These are phyloP conservation scores for Metroxylon sagu DNA, from an alignment of 176 grass and related monocot species.

Conservation along the genomic window DNA sequence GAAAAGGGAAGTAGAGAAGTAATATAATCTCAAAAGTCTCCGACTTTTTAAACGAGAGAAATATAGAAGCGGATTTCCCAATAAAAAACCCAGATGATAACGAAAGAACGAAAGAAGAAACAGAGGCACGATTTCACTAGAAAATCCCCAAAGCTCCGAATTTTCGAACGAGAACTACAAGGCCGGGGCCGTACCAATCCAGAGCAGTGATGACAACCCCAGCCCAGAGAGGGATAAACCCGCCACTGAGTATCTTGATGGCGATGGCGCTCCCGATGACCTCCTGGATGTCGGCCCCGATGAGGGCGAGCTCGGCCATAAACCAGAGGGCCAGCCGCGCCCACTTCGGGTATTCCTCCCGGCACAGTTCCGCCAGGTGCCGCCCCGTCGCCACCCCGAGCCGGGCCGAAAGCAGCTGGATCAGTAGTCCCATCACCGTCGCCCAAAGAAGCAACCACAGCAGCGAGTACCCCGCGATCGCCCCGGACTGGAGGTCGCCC, in stretches of 20 bases:
- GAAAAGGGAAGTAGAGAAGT: too few species aligned
- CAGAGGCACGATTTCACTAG: too few species aligned
- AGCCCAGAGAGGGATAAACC: slow-evolving; percentile 70
- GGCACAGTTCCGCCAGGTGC: slow-evolving; percentile 80
- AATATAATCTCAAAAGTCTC: too few species aligned
- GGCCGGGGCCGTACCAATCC: slow-evolving; percentile 42
- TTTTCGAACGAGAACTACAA: neutral
- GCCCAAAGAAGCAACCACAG: slow-evolving; percentile 87
- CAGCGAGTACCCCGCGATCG: slow-evolving; percentile 68
- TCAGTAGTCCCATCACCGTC: slow-evolving; percentile 66
- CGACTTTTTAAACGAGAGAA: too few species aligned
- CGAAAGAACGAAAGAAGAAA: too few species aligned
- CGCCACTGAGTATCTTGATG: slow-evolving; percentile 73
- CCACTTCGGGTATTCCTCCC: slow-evolving; percentile 75
- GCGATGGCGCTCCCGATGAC: slow-evolving; percentile 93
- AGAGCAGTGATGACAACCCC: slow-evolving; percentile 77
- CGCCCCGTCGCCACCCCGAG: slow-evolving; percentile 74
- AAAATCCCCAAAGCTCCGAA: too few species aligned
- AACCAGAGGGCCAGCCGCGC: slow-evolving; percentile 58
- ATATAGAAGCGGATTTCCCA: too few species aligned
- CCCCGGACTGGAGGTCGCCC: slow-evolving; percentile 85
- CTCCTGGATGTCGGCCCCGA: slow-evolving; percentile 88
- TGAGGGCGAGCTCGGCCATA: slow-evolving; percentile 82
- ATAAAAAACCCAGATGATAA: too few species aligned
- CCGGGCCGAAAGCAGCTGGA: slow-evolving; percentile 77